Evolutionary conservation across 345 rosid species (phyloP).

Genomic region (Populus davidiana): DNA sequence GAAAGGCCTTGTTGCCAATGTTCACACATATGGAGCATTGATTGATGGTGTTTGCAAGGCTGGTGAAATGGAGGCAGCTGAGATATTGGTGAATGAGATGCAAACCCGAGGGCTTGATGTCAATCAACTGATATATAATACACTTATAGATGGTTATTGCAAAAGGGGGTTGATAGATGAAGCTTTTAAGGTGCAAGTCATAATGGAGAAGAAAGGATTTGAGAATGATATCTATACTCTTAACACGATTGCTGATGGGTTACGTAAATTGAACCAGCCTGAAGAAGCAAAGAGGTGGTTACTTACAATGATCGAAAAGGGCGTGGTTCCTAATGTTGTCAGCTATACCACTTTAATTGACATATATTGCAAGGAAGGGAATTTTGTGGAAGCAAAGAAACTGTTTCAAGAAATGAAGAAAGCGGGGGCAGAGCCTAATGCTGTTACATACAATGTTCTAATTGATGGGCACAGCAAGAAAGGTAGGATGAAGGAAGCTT

Average conservation of each 20-base stretch:
- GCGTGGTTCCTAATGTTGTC: slow-evolving; percentile 48
- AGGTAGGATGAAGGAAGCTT: slow-evolving; percentile 64
- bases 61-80: slow-evolving; percentile 76
- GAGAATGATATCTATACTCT: slow-evolving; percentile 55
- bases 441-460: slow-evolving; percentile 58
- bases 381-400: slow-evolving; percentile 66
- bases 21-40: slow-evolving; percentile 66
- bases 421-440: slow-evolving; percentile 51
- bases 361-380: slow-evolving; percentile 79
- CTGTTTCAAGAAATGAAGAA: slow-evolving; percentile 58
- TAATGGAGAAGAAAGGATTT: slow-evolving; percentile 75
- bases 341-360: slow-evolving; percentile 64
- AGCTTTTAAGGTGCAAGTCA: slow-evolving; percentile 42
- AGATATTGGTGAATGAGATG: slow-evolving; percentile 65
- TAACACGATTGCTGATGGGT: slow-evolving; percentile 62
- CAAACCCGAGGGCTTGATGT: slow-evolving; percentile 50
- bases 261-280: slow-evolving; percentile 44
- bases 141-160: slow-evolving; percentile 70
- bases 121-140: slow-evolving; percentile 59
- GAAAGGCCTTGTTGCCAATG: slow-evolving; percentile 57
- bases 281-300: slow-evolving; percentile 73
- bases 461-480: slow-evolving; percentile 63
- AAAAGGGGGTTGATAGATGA: slow-evolving; percentile 64
- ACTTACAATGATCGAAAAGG: slow-evolving; percentile 52
- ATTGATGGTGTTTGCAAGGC: slow-evolving; percentile 75